Percentiles rank a stretch among this genome's conserved stretches.
Conservation (phyloP, 2,329 filamentous ascomycete genomes). For the Fusarium fracticaudum region DNA sequence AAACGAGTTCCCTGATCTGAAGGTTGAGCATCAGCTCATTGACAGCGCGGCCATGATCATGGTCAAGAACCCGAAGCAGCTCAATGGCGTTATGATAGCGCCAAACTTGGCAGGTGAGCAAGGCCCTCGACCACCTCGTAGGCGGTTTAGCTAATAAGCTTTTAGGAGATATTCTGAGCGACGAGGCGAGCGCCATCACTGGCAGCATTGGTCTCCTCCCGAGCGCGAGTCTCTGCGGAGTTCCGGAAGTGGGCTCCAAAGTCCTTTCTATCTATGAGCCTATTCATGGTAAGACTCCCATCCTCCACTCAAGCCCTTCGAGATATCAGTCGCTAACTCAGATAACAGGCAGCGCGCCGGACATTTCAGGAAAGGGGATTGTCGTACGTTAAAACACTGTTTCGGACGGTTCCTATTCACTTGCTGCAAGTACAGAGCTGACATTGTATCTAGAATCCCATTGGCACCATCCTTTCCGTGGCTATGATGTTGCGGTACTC, state of each 20-base stretch:
- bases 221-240: conserved; percentile 84
- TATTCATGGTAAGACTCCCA: conserved; percentile 77
- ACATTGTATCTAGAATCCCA: conserved; percentile 63
- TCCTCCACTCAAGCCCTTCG: neutral
- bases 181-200: conserved; percentile 94
- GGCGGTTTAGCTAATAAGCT: neutral
- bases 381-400: conserved; percentile 55
- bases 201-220: conserved; percentile 89
- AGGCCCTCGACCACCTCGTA: neutral
- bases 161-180: conserved; percentile 95
- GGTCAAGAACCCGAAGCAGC: conserved; percentile 87
- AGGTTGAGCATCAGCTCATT: conserved; percentile 89
- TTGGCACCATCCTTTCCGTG: conserved; percentile 90
- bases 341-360: conserved; percentile 35
- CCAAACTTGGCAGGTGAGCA: conserved; percentile 72
- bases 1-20: conserved; percentile 88
- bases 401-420: neutral
- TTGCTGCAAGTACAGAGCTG: neutral
- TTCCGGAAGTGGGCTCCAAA: conserved; percentile 84
- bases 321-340: neutral
- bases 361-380: conserved; percentile 90
- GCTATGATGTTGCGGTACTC: conserved; percentile 97
- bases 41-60: conserved; percentile 98
- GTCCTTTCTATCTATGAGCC: conserved; percentile 98
- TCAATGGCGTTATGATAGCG: conserved; percentile 92